phyloP scores from a whole-genome alignment of 331 rosid species.

The Malus hybrid region DNA sequence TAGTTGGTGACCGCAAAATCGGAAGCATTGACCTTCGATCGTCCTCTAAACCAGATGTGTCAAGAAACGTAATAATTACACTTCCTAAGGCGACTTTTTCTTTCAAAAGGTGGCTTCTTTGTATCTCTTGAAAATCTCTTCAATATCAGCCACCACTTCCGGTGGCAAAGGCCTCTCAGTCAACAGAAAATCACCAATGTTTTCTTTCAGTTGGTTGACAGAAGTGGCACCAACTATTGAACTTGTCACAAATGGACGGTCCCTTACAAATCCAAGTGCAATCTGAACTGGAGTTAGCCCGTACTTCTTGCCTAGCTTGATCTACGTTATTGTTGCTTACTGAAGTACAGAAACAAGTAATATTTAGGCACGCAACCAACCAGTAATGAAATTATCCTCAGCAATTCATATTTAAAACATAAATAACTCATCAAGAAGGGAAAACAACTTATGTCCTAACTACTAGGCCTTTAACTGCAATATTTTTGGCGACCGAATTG shows the following conservation, averaged over 20 bases:
- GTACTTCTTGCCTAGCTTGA: slow-evolving; percentile 62
- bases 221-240: slow-evolving; percentile 87
- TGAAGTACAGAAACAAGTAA: slow-evolving; percentile 24
- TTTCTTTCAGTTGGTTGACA: slow-evolving; percentile 68
- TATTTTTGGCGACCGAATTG: neutral
- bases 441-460: neutral
- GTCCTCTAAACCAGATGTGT: neutral
- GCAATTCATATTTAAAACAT: neutral
- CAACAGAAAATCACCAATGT: slow-evolving; percentile 56
- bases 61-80: neutral
- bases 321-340: slow-evolving; percentile 64
- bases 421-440: neutral
- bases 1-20: neutral
- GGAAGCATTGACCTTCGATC: neutral
- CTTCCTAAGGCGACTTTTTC: neutral
- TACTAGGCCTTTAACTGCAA: neutral
- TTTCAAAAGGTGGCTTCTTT: slow-evolving; percentile 59
- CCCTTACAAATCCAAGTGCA: slow-evolving; percentile 82
- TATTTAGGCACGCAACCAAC: neutral
- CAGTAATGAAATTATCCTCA: neutral
- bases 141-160: slow-evolving; percentile 56
- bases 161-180: slow-evolving; percentile 65
- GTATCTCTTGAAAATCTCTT: slow-evolving; percentile 59
- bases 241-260: slow-evolving; percentile 82
- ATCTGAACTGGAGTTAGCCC: slow-evolving; percentile 68